Base-by-base conservation (phyloP, 2,329 filamentous ascomycete genomes). In the Fusarium torreyae region DNA sequence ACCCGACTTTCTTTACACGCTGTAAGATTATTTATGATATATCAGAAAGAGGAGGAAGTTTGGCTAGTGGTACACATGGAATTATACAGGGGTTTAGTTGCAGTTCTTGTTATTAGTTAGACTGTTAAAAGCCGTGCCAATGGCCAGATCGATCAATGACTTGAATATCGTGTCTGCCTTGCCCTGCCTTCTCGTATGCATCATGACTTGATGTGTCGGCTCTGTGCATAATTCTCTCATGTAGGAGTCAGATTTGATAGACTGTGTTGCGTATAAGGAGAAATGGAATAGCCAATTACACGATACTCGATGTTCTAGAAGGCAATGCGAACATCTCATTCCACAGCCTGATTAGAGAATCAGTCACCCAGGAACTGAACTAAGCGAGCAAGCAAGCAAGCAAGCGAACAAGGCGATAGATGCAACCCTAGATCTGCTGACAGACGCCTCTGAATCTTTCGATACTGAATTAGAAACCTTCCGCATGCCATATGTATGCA, bases 1-100 rank as follows among this genome's bases (percentile, higher is more conserved):
- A 60, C 91, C 91, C 1, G 89, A 92, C 74, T 94, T 94, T 75
- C 76, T 90, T 24, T 94, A 94, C 77, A 91, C 87, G 1, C 76
- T 89, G 56, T 91, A 74, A 55, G 46, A 45, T 5, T 24, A 15
- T 48, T 42, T 44, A 24, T 10, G 33, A 54, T 17, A 54, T 44
- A 46, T 31, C 20, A 49, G 44, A 26, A 68, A 56, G 42, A 76
- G 57, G 49, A 17, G 39, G 54, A 26, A 45, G 8, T 39, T 11
- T 26, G 22, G 40, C 49, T 59, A 52, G 36, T 39, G 17, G 52
- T 46, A 31, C 44, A 60, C 13, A 51, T 51, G 51, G 40, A 11
- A 50, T 39, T 40, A 55, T 56, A 61, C 44, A 50, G 44, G 38
- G 58, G 24, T 65, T 22, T 57, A 52, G 40, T 22, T 40, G 31